Evolutionary conservation across 192 early-diverging fungal genomes (phyloP).

Genomic region (Rhizoclosmatium globosum): DNA sequence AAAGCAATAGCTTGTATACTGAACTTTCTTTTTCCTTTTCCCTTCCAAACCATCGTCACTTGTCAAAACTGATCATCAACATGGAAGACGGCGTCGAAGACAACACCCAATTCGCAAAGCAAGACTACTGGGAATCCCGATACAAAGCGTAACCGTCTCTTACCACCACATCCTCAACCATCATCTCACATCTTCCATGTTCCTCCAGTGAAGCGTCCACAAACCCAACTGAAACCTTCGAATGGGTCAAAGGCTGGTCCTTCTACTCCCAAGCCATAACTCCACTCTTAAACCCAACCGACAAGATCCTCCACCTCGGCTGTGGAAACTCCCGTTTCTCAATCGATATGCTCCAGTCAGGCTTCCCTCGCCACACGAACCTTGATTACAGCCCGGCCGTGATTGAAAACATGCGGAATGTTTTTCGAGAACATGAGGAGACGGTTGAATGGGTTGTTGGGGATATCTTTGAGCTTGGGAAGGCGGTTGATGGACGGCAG

Average conservation of each 20-base stretch:
- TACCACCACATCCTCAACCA: not conserved
- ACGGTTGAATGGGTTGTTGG: conserved; percentile 61
- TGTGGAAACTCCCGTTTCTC: conserved; percentile 79
- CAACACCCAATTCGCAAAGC: conserved; percentile 66
- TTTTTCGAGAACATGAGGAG: conserved; percentile 54
- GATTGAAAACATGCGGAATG: conserved; percentile 75
- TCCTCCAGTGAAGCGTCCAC: not conserved
- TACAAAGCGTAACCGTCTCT: conserved; percentile 54
- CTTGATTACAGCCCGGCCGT: conserved; percentile 84
- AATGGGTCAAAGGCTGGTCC: conserved; percentile 86
- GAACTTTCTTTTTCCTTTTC: not conserved
- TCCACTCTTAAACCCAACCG: conserved; percentile 69
- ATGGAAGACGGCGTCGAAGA: conserved; percentile 29
- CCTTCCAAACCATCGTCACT: not conserved
- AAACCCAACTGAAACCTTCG: conserved; percentile 61
- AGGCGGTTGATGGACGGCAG: conserved; percentile 35
- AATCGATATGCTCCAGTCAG: conserved; percentile 36
- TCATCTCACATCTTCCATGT: not conserved
- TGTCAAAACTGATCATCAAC: not conserved
- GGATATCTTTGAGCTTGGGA: conserved; percentile 76
- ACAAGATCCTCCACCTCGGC: conserved; percentile 81
- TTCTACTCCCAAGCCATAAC: conserved; percentile 55
- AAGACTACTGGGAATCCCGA: conserved; percentile 81
- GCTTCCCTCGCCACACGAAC: conserved; percentile 55
- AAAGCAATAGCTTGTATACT: not conserved